Base-by-base conservation (phyloP, 345 rosid genomes). In the Moringa oleifera region DNA sequence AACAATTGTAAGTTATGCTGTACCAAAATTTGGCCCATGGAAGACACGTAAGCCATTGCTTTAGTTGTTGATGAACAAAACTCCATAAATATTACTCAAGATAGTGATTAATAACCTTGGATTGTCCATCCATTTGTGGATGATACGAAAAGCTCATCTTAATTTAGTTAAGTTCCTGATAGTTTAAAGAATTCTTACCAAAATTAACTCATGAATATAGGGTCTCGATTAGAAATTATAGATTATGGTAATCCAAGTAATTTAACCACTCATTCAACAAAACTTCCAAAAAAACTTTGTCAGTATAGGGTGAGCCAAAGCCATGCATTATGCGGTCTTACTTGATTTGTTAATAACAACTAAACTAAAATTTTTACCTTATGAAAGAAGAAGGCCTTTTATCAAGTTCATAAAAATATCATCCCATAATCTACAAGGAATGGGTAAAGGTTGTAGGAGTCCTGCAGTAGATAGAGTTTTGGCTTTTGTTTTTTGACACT, bases 21-120 rank as follows among this genome's bases (percentile, higher is more conserved):
- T 61, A 61, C 65, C 65, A 61, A 9, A 15, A 61, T 11, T 61
- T 46, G 0, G 65, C 65, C 65, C 56, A 61, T 0, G 46, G 46
- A 0, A 61, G 16, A 1, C 24, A 17, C 1, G 0, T 2, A 3
- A 41, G 24, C 65, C 46, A 37, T 7, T 24, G 36, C 15, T n/a
- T 19, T 11, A 37, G 37, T 55, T 28, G 10, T 13, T 55, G 23
- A 23, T 28, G 17, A 1, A 47, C 37, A 23, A 24, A 50, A 4
- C 41, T 47, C 0, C 41, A 23, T 0, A 61, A 16, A 18, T 16
- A 61, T 19, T 61, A 55, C 6, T 0, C 17, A 55, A n/a, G n/a
- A n/a, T n/a, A n/a, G n/a, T n/a, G n/a, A 20, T 55, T 55, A 23
- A 25, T 18, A 10, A 55, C 59, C 18, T 55, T 20, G 16, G 37